phyloP scores from a whole-genome alignment of 495 filamentous ascomycete species.

The Penicillium lividum region DNA sequence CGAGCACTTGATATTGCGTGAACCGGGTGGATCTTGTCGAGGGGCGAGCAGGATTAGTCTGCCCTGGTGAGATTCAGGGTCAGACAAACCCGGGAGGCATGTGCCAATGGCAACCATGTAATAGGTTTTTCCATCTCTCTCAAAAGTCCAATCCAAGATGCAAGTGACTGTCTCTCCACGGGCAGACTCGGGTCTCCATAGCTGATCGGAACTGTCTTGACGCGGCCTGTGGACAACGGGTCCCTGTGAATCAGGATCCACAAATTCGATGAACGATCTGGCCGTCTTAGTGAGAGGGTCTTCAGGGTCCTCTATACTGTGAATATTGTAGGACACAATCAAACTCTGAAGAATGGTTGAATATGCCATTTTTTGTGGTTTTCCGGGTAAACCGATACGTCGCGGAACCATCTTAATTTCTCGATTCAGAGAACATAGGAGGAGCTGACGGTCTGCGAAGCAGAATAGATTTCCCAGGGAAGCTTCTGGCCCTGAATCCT shows the following conservation, averaged over 20 bases:
- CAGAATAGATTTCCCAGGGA: conserved; percentile 41
- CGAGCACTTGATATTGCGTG: conserved; percentile 33
- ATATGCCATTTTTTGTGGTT: conserved; percentile 43
- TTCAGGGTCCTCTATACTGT: conserved; percentile 22
- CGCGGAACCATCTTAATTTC: conserved; percentile 42
- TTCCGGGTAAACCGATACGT: conserved; percentile 44
- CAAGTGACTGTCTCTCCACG: conserved; percentile 52
- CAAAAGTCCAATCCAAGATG: conserved; percentile 52
- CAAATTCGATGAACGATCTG: conserved; percentile 42
- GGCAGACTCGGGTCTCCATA: conserved; percentile 36
- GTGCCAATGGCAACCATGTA: conserved; percentile 52
- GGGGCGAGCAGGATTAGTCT: conserved; percentile 3
- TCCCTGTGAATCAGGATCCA: conserved; percentile 41
- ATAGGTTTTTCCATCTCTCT: conserved; percentile 40
- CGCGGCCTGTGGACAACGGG: conserved; percentile 15
- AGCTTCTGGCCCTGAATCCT: conserved; percentile 12
- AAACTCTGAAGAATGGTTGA: conserved; percentile 42
- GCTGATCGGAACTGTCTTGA: neutral
- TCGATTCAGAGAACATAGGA: conserved; percentile 39
- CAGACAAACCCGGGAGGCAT: neutral
- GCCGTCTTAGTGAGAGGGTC: conserved; percentile 28
- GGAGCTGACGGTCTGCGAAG: conserved; percentile 42
- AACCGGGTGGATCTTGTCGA: conserved; percentile 25
- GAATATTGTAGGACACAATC: conserved; percentile 42
- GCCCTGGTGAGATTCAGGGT: neutral